These are phyloP conservation scores for Rhododendron griersonianum DNA, from an alignment of 148 eudicot genomes.

Conservation along the genomic window DNA sequence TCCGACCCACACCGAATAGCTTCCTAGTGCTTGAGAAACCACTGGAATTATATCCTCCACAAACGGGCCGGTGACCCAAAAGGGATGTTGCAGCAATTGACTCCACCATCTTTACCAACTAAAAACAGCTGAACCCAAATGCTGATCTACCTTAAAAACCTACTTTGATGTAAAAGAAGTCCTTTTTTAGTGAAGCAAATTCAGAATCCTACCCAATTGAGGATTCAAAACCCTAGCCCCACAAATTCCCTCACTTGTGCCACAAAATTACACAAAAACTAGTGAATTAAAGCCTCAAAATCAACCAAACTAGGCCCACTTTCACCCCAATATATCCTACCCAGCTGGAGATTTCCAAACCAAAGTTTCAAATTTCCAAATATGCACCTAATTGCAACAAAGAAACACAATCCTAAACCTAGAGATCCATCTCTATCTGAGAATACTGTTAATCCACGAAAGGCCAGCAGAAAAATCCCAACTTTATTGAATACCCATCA, in stretches of 20 bases:
- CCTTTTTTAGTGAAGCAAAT: neutral
- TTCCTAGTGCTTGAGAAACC: slow-evolving; percentile 29
- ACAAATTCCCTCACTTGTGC: neutral
- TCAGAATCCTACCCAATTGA: slow-evolving; percentile 4
- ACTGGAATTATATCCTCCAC: slow-evolving; percentile 25
- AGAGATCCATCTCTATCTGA: neutral
- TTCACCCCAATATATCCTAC: neutral
- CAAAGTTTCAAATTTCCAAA: neutral
- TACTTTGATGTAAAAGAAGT: neutral
- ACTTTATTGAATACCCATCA: slow-evolving; percentile 23
- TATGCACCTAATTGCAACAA: neutral
- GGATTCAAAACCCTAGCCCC: neutral
- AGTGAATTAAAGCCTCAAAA: neutral
- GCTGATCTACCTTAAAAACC: neutral
- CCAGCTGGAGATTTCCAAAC: neutral
- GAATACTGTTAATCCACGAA: neutral
- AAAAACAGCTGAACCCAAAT: slow-evolving; percentile 8
- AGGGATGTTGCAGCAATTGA: slow-evolving; percentile 67
- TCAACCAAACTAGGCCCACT: neutral
- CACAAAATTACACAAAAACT: neutral
- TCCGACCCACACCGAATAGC: slow-evolving; percentile 13
- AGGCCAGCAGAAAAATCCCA: slow-evolving; percentile 7
- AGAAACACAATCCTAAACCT: neutral
- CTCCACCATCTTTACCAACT: slow-evolving; percentile 59
- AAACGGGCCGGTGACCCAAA: slow-evolving; percentile 43